phyloP scores from a whole-genome alignment of 192 early-diverging fungal genomes.

The Coemansia sp. region DNA sequence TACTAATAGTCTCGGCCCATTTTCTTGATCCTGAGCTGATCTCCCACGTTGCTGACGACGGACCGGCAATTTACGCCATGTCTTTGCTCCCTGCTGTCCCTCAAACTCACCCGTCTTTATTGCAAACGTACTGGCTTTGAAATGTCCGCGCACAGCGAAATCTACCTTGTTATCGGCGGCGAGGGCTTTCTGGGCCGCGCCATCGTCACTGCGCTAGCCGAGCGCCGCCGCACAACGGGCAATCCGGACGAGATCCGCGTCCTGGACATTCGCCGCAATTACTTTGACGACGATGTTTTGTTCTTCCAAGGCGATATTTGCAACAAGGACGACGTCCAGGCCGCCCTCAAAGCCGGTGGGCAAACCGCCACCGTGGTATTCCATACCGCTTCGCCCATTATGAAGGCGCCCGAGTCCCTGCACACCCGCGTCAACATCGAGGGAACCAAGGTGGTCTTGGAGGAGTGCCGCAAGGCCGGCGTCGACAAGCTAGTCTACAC shows the following conservation, averaged over 20 bases:
- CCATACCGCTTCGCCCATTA: conserved; percentile 88
- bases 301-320: conserved; percentile 66
- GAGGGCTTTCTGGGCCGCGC: conserved; percentile 84
- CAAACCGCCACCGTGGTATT: conserved; percentile 70
- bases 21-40: neutral
- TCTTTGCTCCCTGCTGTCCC: neutral
- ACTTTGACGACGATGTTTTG: conserved; percentile 41
- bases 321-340: conserved; percentile 49
- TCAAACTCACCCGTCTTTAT: neutral
- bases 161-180: conserved; percentile 79
- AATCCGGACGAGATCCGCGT: conserved; percentile 63
- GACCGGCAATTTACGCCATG: neutral
- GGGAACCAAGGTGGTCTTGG: conserved; percentile 84
- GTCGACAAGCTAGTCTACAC: conserved; percentile 82
- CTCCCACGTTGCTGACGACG: neutral
- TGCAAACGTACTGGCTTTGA: neutral
- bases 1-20: neutral
- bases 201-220: conserved; percentile 73
- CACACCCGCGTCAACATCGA: conserved; percentile 81
- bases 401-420: conserved; percentile 66
- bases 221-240: conserved; percentile 25
- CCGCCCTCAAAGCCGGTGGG: conserved; percentile 49
- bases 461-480: conserved; percentile 61
- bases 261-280: conserved; percentile 73
- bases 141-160: conserved; percentile 20